Evolutionary conservation across 2,329 filamentous ascomycete genomes (phyloP), one percentile per base, ranked within the genome.

Genomic region (Claviceps purpurea): DNA sequence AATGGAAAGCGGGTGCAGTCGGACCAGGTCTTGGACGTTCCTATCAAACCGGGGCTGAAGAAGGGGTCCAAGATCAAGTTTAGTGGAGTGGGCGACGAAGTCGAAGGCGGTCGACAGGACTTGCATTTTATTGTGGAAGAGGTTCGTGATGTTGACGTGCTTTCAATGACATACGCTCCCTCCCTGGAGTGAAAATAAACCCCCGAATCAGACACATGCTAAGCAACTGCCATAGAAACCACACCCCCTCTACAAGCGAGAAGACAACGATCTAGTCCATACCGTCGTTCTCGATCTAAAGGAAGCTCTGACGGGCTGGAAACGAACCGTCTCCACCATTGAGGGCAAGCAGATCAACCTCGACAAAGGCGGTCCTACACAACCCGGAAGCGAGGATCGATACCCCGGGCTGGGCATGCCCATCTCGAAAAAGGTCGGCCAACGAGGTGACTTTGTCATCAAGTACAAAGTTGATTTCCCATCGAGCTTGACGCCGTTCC

Each of bases 21-120:
- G 55, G 93, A 98, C 61, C 87, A 90, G 62, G 88, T 96, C 18
- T 73, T 98, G 34, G 89, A 95, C 64, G 91, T 97, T 50, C 89
- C 89, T 47, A 95, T 98, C 71, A 97, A 96, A 72, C 84, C 89
- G 5, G 93, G 93, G 54, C 72, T 97, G 69, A 96, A 97, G 72
- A 90, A 94, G 61, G 93, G 93, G 34, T 95, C 88, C 63, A 98
- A 97, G 76, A 95, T 98, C 70, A 96, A 96, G 71, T 98, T 95
- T 65, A 87, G 87, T 64, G 89, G 91, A 43, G 90, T 98, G n/a
- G 93, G 93, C 11, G 93, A 98, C 68, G 90, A 97, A 67, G 89
- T 95, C 56, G 93, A 97, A 64, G 93, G 93, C 43, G 91, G 91
- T 14, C 87, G 89, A 54, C 93, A 98, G 68, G 93, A 98, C 68